Evolutionary conservation across 1,139 yeast species (phyloP).

Genomic region (Taphrina communis): DNA sequence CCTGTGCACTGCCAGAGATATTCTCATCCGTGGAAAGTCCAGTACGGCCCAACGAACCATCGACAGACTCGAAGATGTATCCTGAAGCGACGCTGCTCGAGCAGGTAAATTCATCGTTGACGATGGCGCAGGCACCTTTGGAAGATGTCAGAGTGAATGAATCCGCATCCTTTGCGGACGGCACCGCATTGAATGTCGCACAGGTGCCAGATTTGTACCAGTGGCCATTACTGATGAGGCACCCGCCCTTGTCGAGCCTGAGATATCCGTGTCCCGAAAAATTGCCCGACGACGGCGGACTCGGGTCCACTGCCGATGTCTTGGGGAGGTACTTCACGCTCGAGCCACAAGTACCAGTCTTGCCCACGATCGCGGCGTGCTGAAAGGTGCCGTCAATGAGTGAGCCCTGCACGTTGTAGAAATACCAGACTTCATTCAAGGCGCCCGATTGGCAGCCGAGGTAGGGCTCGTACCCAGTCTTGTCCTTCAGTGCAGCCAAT

Average conservation of each 20-base stretch:
- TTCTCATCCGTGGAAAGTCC: constrained; percentile 4
- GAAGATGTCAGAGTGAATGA: constrained; percentile 13
- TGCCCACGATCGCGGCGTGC: constrained; percentile 65
- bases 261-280: constrained; percentile 56
- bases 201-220: constrained; percentile 87
- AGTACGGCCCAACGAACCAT: constrained; percentile 6
- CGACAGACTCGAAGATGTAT: constrained; percentile 6
- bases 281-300: constrained; percentile 42
- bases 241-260: constrained; percentile 66
- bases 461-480: constrained; percentile 66
- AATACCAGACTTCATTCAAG: constrained; percentile 89
- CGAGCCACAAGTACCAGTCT: constrained; percentile 67
- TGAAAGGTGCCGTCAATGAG: constrained; percentile 67
- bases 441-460: constrained; percentile 76
- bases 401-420: constrained; percentile 70
- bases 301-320: constrained; percentile 45
- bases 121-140: constrained; percentile 10
- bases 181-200: constrained; percentile 66
- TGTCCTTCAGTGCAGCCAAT: constrained; percentile 64
- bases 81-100: constrained; percentile 1
- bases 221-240: constrained; percentile 81
- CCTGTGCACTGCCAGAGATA: constrained; percentile 13
- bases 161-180: neutral
- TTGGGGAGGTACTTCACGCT: constrained; percentile 77
- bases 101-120: neutral